Base-by-base conservation (phyloP, 352 stramenopile species). In the Globisporangium lucens region DNA sequence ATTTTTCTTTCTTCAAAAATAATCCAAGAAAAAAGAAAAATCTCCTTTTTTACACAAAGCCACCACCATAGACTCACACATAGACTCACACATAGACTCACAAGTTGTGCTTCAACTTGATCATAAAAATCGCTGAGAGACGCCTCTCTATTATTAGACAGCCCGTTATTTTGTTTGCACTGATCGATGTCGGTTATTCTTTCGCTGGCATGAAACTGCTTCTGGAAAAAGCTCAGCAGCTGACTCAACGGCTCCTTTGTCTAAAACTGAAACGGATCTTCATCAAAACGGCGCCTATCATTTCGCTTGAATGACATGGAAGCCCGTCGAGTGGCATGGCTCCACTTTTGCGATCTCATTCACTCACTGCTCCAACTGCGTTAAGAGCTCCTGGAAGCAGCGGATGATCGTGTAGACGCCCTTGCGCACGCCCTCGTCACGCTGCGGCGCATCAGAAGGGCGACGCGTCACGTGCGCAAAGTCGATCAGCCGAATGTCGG, bases 401-500 rank as follows among this genome's bases (percentile, higher is more conserved):
- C 36, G 29, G n/a, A 74, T 75, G 38, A 90, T 66, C 8, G 78
- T 89, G 60, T 43, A 55, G 38, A 94, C 75, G 30, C 87, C 87
- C 0, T 67, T 80, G 66, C 76, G 71, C n/a, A 93, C 66, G 20
- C 85, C 87, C 4, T 85, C 82, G 68, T 94, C 87, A 30, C 67
- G 74, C 5, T 71, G 58, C 56, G 62, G 63, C 46, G 56, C 30
- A 12, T 65, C 35, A 9, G 33, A 35, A 9, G 59, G 33, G 4
- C 75, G 75, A 4, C 70, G 55, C 8, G 68, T 77, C 27, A 84
- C 78, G 62, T 95, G 88, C n/a, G 88, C 86, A 73, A 95, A 95
- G 66, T 95, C 88, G 36, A 95, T 95, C 35, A 95, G 79, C 0
- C 85, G 85, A 47, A 94, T 89, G 68, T 95, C 85, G 2, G 75